phyloP scores from a whole-genome alignment of 2,329 filamentous ascomycete genomes.

The Dothiorella sarmentorum region DNA sequence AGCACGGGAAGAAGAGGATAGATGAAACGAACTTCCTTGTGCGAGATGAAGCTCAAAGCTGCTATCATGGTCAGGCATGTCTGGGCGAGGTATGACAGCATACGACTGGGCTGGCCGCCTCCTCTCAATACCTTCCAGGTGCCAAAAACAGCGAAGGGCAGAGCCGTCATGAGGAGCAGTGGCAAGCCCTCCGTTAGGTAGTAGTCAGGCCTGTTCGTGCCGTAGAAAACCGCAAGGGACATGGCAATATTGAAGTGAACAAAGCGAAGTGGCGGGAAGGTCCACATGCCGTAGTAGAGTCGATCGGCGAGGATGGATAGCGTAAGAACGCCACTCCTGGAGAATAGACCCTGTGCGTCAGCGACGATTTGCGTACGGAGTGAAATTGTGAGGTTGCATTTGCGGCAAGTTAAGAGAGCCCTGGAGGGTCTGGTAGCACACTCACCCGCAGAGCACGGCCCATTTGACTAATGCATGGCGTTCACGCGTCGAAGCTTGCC shows the following conservation, averaged over 20 bases:
- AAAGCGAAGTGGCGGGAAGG: constrained; percentile 82
- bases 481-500: constrained; percentile 42
- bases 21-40: constrained; percentile 97
- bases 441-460: constrained; percentile 57
- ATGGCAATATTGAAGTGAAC: constrained; percentile 88
- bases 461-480: constrained; percentile 60
- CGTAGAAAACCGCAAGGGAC: constrained; percentile 88
- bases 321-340: constrained; percentile 56
- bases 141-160: constrained; percentile 71
- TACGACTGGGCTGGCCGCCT: neutral
- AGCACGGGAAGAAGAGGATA: constrained; percentile 88
- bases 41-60: constrained; percentile 72
- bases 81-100: constrained; percentile 29
- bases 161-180: constrained; percentile 74
- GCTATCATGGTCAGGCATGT: constrained; percentile 58
- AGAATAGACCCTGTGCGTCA: neutral
- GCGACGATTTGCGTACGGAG: neutral
- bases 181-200: constrained; percentile 89
- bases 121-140: constrained; percentile 46
- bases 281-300: constrained; percentile 79
- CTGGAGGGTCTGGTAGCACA: constrained; percentile 20
- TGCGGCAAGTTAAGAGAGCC: neutral
- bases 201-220: constrained; percentile 85
- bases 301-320: constrained; percentile 68
- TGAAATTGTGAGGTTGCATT: constrained; percentile 12